Evolutionary conservation across 208 protist species (phyloP).

Genomic region (Ichthyophonus hoferi): DNA sequence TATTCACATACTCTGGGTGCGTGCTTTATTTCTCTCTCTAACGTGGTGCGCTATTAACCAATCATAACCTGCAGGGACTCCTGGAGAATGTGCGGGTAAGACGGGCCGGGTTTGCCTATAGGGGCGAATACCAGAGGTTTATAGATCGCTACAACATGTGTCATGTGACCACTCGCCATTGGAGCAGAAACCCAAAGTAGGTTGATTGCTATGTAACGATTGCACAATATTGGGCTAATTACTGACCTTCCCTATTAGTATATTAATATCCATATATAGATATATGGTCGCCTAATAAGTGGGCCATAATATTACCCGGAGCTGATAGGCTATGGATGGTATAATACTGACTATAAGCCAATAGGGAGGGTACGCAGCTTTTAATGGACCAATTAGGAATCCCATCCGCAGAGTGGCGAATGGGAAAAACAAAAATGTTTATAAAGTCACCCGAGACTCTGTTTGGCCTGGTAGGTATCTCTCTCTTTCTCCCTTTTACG

Average conservation of each 20-base stretch:
- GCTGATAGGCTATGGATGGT: too few relatives aligned
- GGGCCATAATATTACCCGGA: too few relatives aligned
- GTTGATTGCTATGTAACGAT: background rate
- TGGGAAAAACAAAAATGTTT: slow-evolving; percentile 80
- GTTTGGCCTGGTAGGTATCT: slow-evolving; percentile 25
- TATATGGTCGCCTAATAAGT: too few relatives aligned
- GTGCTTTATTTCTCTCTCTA: too few relatives aligned
- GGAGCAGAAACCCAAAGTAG: background rate
- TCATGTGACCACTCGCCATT: background rate
- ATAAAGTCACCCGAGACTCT: slow-evolving; percentile 78
- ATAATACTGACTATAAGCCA: too few relatives aligned
- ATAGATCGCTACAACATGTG: slow-evolving; percentile 61
- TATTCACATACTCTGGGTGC: too few relatives aligned
- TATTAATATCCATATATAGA: too few relatives aligned
- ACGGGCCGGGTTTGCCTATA: slow-evolving; percentile 68
- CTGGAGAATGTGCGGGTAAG: slow-evolving; percentile 69
- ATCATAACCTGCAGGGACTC: too few relatives aligned
- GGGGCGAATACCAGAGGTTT: slow-evolving; percentile 68
- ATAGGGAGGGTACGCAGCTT: background rate
- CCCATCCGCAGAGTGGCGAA: background rate
- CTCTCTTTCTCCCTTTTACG: too few relatives aligned
- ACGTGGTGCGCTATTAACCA: too few relatives aligned
- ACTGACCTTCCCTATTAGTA: too few relatives aligned
- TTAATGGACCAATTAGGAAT: background rate
- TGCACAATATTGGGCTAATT: too few relatives aligned